Evolutionary conservation across 2,329 filamentous ascomycete species (phyloP).

Genomic region (Colletotrichum tofieldiae): DNA sequence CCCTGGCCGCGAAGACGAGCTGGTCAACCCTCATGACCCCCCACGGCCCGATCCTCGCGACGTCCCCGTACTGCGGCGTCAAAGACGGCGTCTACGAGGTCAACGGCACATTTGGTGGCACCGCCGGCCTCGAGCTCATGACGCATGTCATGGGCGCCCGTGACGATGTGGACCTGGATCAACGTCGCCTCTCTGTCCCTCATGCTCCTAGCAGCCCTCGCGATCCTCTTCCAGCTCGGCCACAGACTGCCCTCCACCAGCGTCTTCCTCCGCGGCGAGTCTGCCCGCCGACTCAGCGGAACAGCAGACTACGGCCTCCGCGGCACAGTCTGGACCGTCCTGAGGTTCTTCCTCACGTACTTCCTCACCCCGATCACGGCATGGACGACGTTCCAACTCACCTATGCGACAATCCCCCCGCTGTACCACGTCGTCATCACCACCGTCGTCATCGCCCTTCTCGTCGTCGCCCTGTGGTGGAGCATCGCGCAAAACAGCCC

Average conservation of each 20-base stretch:
- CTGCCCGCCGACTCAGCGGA: background rate
- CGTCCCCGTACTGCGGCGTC: constrained; percentile 48
- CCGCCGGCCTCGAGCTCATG: constrained; percentile 74
- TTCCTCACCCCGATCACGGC: constrained; percentile 76
- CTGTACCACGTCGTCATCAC: too few relatives aligned
- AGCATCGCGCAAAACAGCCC: constrained; percentile 49
- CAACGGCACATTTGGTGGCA: constrained; percentile 75
- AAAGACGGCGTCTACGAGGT: constrained; percentile 74
- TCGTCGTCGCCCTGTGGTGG: too few relatives aligned
- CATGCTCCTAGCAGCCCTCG: constrained; percentile 48
- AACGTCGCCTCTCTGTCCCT: constrained; percentile 77
- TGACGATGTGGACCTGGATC: constrained; percentile 76
- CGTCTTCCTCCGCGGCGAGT: background rate
- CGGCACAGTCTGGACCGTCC: constrained; percentile 60
- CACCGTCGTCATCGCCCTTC: too few relatives aligned
- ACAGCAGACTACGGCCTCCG: constrained; percentile 46
- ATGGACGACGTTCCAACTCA: too few relatives aligned
- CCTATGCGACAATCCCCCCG: too few relatives aligned
- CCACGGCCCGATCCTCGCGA: constrained; percentile 46
- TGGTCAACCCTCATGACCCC: constrained; percentile 79
- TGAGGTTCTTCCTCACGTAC: constrained; percentile 82
- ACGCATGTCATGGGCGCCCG: constrained; percentile 75
- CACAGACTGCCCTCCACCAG: background rate
- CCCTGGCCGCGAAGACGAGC: constrained; percentile 74
- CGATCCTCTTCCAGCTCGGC: background rate